Conservation (phyloP, 2,329 filamentous ascomycete species). For the Proliferodiscus dingleyae region DNA sequence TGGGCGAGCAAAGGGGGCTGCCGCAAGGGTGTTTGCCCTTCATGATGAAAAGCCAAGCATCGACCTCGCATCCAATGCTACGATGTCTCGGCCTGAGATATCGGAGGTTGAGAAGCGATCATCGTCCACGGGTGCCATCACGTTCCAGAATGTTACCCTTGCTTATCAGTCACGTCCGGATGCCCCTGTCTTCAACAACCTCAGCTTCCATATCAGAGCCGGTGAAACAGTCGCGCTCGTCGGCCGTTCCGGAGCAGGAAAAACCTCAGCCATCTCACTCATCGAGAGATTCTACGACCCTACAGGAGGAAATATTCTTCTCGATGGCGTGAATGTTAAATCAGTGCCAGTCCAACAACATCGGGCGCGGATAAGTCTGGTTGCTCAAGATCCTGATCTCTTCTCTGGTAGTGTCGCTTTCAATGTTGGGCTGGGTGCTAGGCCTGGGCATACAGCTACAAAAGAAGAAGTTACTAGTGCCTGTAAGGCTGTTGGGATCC, state of each 20-base stretch:
- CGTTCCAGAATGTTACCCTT: constrained; percentile 57
- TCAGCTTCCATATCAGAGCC: constrained; percentile 52
- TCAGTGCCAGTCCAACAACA: constrained; percentile 40
- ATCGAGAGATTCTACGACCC: constrained; percentile 49
- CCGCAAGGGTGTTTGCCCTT: constrained; percentile 50
- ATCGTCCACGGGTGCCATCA: constrained; percentile 36
- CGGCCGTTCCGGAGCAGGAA: constrained; percentile 61
- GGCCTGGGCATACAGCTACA: constrained; percentile 49
- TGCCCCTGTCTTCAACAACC: constrained; percentile 49
- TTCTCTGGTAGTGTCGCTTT: constrained; percentile 53
- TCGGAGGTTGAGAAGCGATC: constrained; percentile 4
- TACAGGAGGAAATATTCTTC: constrained; percentile 25
- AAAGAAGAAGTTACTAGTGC: constrained; percentile 61
- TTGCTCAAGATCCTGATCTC: constrained; percentile 52
- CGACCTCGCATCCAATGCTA: constrained; percentile 14
- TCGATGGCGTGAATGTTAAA: constrained; percentile 40
- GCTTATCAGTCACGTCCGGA: constrained; percentile 60
- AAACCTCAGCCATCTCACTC: constrained; percentile 58
- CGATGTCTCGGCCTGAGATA: neutral
- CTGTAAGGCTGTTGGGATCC: constrained; percentile 63
- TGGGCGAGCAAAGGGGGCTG: constrained; percentile 59
- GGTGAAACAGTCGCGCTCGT: constrained; percentile 61
- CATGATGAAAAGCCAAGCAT: constrained; percentile 38
- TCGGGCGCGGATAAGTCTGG: constrained; percentile 48
- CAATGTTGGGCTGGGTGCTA: constrained; percentile 51